Evolutionary conservation across 441 rosid species (phyloP), one percentile per base, ranked within the genome.

Genomic region (Erodium trifolium): DNA sequence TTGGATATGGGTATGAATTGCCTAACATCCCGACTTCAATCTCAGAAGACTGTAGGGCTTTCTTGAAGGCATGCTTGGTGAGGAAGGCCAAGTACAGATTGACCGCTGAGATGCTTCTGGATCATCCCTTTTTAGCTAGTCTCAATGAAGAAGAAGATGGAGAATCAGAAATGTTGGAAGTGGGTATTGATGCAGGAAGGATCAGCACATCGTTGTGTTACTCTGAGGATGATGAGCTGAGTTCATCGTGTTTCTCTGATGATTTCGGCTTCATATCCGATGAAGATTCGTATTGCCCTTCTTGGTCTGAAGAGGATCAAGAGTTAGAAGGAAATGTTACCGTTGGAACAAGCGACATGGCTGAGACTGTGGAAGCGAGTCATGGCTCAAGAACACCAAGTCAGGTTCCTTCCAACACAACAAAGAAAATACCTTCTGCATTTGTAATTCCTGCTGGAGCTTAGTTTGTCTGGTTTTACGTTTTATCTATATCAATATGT

Each of bases 1-100:
- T 67, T 18, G 72, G 79, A 14, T 49, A 8, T 11, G 39, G 29
- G n/a, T 31, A 37, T 12, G 75, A 66, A 55, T 62, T 73, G 51
- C 84, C 80, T 2, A 29, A 71, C 37, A 71, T 76, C 66, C 82
- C 82, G 0, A 10, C 62, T 45, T 31, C 62, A 43, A n/a, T 78
- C 41, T 77, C 81, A 0, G 64, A 55, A 68, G 82, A 76, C 5
- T 78, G 69, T 5, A 72, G 63, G 51, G 77, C 75, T 60, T 81
- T 81, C 77, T 37, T 81, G 74, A 71, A 39, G 29, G 65, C 57
- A 9, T 81, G 84, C 65, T 68, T 77, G 45, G 78, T 67, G 10
- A 70, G 73, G 67, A 66, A 73, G 0, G 77, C 79, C 3, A 23
- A 14, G n/a, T 57, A 70, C 27, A 69, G 81, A 39, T 71, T 70